Conservation (phyloP, 768 basidiomycete genomes). For the Termitomyces eurrhizus region DNA sequence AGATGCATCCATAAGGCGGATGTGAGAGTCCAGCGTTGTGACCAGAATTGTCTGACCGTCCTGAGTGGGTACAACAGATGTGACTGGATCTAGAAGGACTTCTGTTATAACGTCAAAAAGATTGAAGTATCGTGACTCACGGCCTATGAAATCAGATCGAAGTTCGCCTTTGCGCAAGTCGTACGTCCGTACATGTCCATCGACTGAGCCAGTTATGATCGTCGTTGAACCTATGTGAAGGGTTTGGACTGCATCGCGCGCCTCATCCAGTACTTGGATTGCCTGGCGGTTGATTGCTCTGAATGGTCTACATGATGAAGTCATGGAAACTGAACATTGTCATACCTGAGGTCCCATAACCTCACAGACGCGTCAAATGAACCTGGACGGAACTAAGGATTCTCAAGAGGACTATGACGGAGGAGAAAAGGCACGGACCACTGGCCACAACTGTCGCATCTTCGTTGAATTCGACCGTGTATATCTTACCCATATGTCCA, state of each 20-base stretch:
- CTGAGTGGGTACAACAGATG: constrained; percentile 74
- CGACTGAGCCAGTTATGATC: constrained; percentile 82
- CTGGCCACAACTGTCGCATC: constrained; percentile 86
- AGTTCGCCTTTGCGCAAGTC: constrained; percentile 93
- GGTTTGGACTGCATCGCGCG: constrained; percentile 82
- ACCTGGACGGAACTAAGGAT: constrained; percentile 46
- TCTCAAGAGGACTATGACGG: neutral
- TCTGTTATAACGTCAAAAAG: constrained; percentile 2
- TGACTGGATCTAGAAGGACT: constrained; percentile 70
- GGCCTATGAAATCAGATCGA: constrained; percentile 84
- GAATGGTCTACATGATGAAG: neutral
- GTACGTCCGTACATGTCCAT: constrained; percentile 90
- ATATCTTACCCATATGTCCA: constrained; percentile 90
- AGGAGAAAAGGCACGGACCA: constrained; percentile 42
- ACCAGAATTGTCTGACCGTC: constrained; percentile 81
- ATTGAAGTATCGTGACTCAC: constrained; percentile 43
- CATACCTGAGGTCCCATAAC: constrained; percentile 88
- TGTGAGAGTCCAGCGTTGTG: constrained; percentile 77
- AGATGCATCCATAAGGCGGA: constrained; percentile 80
- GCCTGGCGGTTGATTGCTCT: constrained; percentile 67
- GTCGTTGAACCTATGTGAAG: constrained; percentile 63
- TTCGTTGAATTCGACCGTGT: constrained; percentile 85
- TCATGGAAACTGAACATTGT: constrained; percentile 2
- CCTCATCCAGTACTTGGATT: constrained; percentile 89
- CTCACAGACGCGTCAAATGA: constrained; percentile 91